Evolutionary conservation across 805 yeast species (phyloP).

Genomic region (Metschnikowia picachoensis): DNA sequence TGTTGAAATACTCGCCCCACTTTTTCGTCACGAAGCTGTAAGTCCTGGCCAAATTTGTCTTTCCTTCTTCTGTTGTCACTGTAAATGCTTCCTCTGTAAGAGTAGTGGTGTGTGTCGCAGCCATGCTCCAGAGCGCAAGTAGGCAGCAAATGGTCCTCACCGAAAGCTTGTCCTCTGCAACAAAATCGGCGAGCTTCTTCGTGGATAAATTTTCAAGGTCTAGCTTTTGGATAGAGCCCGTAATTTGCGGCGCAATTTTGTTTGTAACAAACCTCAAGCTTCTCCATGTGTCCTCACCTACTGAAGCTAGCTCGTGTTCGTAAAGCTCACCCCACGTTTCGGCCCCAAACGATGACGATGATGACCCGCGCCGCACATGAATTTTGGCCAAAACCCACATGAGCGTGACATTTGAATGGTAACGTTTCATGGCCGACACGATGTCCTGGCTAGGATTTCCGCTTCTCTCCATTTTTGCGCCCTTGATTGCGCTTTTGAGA

Average conservation of each 20-base stretch:
- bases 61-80: neutral
- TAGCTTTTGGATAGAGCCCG: neutral
- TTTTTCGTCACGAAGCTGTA: constrained; percentile 15
- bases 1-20: constrained; percentile 29
- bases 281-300: neutral
- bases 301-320: neutral
- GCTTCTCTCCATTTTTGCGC: neutral
- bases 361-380: constrained; percentile 3
- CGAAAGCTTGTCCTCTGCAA: constrained; percentile 22
- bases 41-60: constrained; percentile 12
- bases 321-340: constrained; percentile 4
- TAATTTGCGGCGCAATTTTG: neutral
- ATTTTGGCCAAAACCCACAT: constrained; percentile 17
- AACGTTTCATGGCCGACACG: neutral
- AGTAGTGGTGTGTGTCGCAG: constrained; percentile 3
- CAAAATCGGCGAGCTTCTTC: constrained; percentile 13
- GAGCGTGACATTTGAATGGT: constrained; percentile 22
- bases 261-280: constrained; percentile 2
- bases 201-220: constrained; percentile 9
- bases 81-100: neutral
- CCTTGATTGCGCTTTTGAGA: neutral
- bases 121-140: constrained; percentile 36
- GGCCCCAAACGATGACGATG: neutral
- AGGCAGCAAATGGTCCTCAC: constrained; percentile 32
- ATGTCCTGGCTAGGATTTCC: neutral